Evolutionary conservation across 208 protist species (phyloP).

Genomic region (Crithidia brevicula): DNA sequence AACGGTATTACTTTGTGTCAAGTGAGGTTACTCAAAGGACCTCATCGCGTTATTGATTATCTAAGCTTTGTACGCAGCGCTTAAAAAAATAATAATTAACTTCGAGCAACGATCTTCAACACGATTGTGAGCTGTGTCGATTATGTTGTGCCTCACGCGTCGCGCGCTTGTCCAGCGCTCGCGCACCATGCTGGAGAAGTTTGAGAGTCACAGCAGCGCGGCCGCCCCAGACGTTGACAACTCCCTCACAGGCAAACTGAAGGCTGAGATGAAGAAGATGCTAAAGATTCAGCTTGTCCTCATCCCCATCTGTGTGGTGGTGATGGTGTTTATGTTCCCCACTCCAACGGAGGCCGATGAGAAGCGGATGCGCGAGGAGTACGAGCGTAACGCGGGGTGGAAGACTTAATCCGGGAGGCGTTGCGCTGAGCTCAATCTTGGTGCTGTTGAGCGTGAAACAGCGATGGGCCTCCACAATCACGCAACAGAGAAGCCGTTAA

Average conservation of each 20-base stretch:
- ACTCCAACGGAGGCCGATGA: slow-evolving; percentile 70
- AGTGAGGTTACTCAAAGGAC: no score
- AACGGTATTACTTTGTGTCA: no score
- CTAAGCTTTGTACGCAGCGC: background rate
- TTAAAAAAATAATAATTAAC: background rate
- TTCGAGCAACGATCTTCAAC: no score
- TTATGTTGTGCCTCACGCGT: slow-evolving; percentile 56
- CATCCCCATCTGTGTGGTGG: slow-evolving; percentile 59
- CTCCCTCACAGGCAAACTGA: slow-evolving; percentile 63
- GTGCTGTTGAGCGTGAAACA: no score
- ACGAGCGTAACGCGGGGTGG: slow-evolving; percentile 85
- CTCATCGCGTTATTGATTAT: no score
- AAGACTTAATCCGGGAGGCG: slow-evolving; percentile 57
- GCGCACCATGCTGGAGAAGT: slow-evolving; percentile 49
- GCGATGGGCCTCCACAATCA: no score
- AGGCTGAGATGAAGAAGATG: slow-evolving; percentile 79
- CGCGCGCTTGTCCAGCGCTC: slow-evolving; percentile 32
- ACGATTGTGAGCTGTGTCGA: no score
- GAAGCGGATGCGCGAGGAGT: slow-evolving; percentile 70
- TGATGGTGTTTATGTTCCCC: slow-evolving; percentile 75
- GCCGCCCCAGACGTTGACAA: slow-evolving; percentile 40
- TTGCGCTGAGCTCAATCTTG: background rate
- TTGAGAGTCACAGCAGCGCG: slow-evolving; percentile 51
- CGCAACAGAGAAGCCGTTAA: no score
- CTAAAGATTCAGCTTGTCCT: slow-evolving; percentile 82